phyloP scores from a whole-genome alignment of 331 rosid genomes.

The Acacia pycnantha region DNA sequence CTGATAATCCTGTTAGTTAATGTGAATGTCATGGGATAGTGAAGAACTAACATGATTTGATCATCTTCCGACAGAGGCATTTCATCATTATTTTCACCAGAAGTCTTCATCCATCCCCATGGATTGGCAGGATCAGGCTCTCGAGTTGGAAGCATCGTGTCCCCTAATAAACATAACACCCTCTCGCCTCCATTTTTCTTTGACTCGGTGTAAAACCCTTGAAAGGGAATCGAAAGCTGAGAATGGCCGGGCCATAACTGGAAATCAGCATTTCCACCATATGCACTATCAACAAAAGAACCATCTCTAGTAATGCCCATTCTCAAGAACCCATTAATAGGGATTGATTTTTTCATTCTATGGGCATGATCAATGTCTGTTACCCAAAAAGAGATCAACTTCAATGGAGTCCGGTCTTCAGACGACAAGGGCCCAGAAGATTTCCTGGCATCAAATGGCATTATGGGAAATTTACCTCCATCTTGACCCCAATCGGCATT shows the following conservation, averaged over 20 bases:
- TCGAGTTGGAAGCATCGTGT: constrained; percentile 73
- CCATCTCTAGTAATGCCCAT: constrained; percentile 63
- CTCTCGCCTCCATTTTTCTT: constrained; percentile 80
- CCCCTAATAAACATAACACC: constrained; percentile 85
- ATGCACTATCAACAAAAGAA: constrained; percentile 33
- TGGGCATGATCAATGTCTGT: constrained; percentile 60
- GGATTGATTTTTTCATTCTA: constrained; percentile 56
- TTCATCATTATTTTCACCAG: constrained; percentile 22
- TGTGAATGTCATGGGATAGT: constrained; percentile 62
- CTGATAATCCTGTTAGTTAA: constrained; percentile 60
- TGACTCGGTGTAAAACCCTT: constrained; percentile 86
- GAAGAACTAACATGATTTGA: constrained; percentile 69
- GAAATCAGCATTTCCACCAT: constrained; percentile 49
- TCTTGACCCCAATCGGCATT: constrained; percentile 88
- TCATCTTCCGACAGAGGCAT: constrained; percentile 74
- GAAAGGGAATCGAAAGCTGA: constrained; percentile 57
- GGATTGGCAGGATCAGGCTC: constrained; percentile 60
- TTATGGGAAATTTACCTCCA: constrained; percentile 57
- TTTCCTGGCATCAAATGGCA: constrained; percentile 61
- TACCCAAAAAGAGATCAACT: constrained; percentile 72
- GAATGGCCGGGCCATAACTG: constrained; percentile 66
- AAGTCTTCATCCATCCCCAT: constrained; percentile 71
- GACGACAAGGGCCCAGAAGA: constrained; percentile 3
- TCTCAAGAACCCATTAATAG: constrained; percentile 55
- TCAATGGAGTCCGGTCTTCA: constrained; percentile 36